These are phyloP conservation scores for Nakaseomyces delphensis DNA, from an alignment of 1,139 yeast genomes.

Conservation along the genomic window DNA sequence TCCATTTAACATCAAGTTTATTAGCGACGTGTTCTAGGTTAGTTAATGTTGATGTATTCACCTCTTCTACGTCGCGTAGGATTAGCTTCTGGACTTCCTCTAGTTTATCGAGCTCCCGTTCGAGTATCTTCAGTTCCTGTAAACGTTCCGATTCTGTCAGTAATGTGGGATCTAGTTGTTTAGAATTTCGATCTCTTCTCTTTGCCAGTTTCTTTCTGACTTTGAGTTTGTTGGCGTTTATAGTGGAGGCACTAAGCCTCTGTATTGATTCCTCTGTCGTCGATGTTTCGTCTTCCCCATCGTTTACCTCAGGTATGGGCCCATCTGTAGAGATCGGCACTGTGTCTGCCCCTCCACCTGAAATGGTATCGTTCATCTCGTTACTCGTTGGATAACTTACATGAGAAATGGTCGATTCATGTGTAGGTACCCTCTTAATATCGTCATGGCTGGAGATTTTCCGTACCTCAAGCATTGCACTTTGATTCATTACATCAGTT, in stretches of 20 bases:
- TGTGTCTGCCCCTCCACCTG: not conserved
- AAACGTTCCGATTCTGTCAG: constrained; percentile 30
- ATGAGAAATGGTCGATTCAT: not conserved
- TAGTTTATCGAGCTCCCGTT: constrained; percentile 31
- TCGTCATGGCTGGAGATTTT: not conserved
- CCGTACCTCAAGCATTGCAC: not conserved
- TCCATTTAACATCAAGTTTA: constrained; percentile 26
- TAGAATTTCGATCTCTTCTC: constrained; percentile 8
- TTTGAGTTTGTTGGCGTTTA: constrained; percentile 11
- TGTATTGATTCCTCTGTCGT: not conserved
- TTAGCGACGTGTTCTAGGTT: constrained; percentile 20
- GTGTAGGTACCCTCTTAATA: not conserved
- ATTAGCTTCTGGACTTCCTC: constrained; percentile 33
- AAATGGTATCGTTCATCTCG: not conserved
- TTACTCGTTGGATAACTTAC: not conserved
- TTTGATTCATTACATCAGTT: constrained; percentile 4
- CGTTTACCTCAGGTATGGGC: not conserved
- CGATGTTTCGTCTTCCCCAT: not conserved
- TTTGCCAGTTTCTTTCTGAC: constrained; percentile 12
- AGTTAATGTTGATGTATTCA: constrained; percentile 28
- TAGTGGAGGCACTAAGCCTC: constrained; percentile 8
- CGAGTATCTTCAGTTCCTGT: constrained; percentile 26
- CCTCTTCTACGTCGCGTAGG: constrained; percentile 31
- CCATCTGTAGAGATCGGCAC: not conserved
- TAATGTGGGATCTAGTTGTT: constrained; percentile 25